Base-by-base conservation (phyloP, 129 eudicot genomes). In the Artemisia annua region DNA sequence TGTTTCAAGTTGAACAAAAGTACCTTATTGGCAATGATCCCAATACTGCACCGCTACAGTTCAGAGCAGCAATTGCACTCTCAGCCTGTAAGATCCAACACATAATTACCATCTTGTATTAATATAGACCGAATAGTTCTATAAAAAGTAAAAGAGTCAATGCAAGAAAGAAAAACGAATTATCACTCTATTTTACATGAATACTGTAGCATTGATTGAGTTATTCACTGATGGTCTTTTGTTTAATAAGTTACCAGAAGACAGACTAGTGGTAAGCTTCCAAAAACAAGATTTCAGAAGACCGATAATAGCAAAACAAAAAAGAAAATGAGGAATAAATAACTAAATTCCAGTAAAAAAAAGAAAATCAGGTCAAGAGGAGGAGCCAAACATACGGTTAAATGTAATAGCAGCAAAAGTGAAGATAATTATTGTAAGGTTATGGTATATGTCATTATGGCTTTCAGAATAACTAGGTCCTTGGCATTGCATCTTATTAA, bases 11-110 rank as follows among this genome's bases (percentile, higher is more conserved):
- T 15, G 61, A 14, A 76, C 11, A 13, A 18, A 67, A 76, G 26
- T 67, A 89, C 96, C 96, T 77, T 77, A 89, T 86, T 3, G 96
- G 96, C 63, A 89, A 84, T 58, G 92, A 82, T 70, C 97, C 97
- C 50, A 91, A 67, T 56, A 91, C 83, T 20, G 83, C 90, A 61
- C 96, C 97, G 32, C 96, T 88, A 78, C 92, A 88, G 88, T 88
- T 91, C 78, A 91, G 88, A 66, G 97, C 96, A 17, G 90, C 88
- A 62, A 88, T 91, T 70, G 97, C 97, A 75, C 90, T 84, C 82
- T 91, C 96, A 53, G 97, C 97, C 97, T 91, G 89, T 71, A 78
- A 78, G 15, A 71, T 44, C 15, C 59, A 54, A 28, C 51, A 54
- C 7, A 48, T 68, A 14, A 67, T 58, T 59, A 71, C 28, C 50